Evolutionary conservation across 2,329 filamentous ascomycete genomes (phyloP).

Genomic region (Ascochyta fabae): DNA sequence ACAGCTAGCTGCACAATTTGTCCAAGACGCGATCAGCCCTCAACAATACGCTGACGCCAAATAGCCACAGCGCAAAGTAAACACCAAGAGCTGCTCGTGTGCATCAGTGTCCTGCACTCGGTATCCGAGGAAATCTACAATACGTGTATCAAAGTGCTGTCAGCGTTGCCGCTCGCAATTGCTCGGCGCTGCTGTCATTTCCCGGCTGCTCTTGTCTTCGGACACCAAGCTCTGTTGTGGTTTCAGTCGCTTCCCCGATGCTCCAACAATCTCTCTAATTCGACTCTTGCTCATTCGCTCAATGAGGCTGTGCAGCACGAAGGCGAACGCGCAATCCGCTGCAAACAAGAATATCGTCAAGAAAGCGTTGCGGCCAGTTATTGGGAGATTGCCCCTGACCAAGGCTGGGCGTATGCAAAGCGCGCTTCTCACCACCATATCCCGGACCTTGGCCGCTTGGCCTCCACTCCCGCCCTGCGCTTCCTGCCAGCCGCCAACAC

Average conservation of each 20-base stretch:
- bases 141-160: slow-evolving; percentile 4
- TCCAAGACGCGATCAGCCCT: slow-evolving; percentile 8
- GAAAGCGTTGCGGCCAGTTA: slow-evolving; percentile 21
- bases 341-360: slow-evolving; percentile 23
- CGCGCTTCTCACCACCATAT: slow-evolving; percentile 34
- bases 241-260: slow-evolving; percentile 3
- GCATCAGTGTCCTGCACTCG: slow-evolving; percentile 1
- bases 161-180: slow-evolving; percentile 9
- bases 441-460: slow-evolving; percentile 39
- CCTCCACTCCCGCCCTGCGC: slow-evolving; percentile 36
- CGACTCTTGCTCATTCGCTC: slow-evolving; percentile 4
- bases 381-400: slow-evolving; percentile 39
- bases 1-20: not conserved
- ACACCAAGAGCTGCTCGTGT: slow-evolving; percentile 8
- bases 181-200: slow-evolving; percentile 18
- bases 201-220: slow-evolving; percentile 13
- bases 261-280: slow-evolving; percentile 4
- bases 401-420: slow-evolving; percentile 40
- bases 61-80: slow-evolving; percentile 3
- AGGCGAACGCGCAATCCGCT: slow-evolving; percentile 31
- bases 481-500: slow-evolving; percentile 36
- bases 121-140: slow-evolving; percentile 4
- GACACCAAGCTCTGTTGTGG: slow-evolving; percentile 16
- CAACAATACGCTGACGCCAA: slow-evolving; percentile 8
- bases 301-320: slow-evolving; percentile 38